phyloP scores from a whole-genome alignment of 225 moss, liverwort and hornwort genomes.

The Rhytidiadelphus loreus region DNA sequence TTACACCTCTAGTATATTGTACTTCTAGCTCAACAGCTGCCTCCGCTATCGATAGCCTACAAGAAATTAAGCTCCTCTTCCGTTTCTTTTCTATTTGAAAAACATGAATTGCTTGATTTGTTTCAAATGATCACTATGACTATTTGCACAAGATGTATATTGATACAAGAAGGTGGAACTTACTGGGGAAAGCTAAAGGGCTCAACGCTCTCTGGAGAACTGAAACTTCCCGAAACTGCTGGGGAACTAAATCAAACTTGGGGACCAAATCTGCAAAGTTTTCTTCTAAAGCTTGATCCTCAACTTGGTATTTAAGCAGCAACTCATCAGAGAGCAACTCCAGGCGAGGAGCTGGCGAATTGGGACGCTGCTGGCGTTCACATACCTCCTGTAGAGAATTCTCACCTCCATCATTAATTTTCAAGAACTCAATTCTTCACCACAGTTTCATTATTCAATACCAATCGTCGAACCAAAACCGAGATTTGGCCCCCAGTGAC shows the following conservation, averaged over 20 bases:
- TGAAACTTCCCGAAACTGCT: background rate
- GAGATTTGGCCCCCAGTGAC: background rate
- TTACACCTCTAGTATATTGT: background rate
- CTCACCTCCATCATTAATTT: background rate
- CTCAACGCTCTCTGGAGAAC: background rate
- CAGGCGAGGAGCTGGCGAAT: too few relatives aligned
- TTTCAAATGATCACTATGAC: background rate
- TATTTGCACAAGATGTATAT: background rate
- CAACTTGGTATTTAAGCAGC: background rate
- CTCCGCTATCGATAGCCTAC: background rate
- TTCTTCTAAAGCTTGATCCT: background rate
- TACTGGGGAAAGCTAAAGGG: background rate
- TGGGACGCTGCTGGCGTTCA: too few relatives aligned
- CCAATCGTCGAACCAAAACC: background rate
- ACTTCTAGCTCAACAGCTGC: background rate
- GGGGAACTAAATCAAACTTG: background rate
- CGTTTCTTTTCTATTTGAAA: background rate
- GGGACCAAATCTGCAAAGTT: background rate
- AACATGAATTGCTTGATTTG: background rate
- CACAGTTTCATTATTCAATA: background rate
- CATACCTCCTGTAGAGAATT: background rate
- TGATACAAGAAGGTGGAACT: background rate
- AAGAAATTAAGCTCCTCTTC: too few relatives aligned
- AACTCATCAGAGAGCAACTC: background rate
- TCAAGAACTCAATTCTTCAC: background rate